Evolutionary conservation across 78 protist species (phyloP).

Genomic region (Tieghemostelium lacteum): DNA sequence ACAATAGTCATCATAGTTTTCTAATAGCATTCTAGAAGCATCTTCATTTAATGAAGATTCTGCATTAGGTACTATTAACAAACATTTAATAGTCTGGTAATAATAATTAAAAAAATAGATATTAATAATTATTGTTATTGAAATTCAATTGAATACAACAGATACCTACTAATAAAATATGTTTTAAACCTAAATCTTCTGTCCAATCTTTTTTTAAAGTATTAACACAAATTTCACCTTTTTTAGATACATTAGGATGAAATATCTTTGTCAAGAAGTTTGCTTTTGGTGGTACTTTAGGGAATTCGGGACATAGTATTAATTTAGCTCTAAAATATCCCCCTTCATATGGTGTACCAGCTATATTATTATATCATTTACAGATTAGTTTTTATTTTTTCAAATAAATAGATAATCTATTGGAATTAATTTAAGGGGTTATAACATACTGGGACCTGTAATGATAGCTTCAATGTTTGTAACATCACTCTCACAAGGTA

Average conservation of each 20-base stretch:
- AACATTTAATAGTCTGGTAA: constrained; percentile 92
- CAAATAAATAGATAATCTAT: background rate
- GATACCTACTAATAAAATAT: constrained; percentile 88
- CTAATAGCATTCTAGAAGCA: constrained; percentile 96
- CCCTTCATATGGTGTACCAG: constrained; percentile 98
- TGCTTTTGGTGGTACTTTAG: constrained; percentile 97
- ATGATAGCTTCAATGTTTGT: constrained; percentile 90
- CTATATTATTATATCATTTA: constrained; percentile 30
- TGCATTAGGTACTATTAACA: constrained; percentile 98
- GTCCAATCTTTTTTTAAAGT: constrained; percentile 98
- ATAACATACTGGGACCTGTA: constrained; percentile 90
- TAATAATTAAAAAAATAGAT: background rate
- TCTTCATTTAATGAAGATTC: constrained; percentile 99
- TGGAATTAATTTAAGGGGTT: background rate
- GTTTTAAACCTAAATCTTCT: constrained; percentile 89
- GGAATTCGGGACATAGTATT: constrained; percentile 90
- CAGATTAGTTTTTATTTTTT: background rate
- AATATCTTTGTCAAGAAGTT: constrained; percentile 96
- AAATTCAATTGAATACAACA: background rate
- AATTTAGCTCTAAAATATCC: constrained; percentile 93
- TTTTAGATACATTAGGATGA: constrained; percentile 97
- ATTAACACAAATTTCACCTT: constrained; percentile 99
- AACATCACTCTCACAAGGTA: constrained; percentile 87
- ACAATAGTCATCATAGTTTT: constrained; percentile 91
- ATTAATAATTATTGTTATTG: background rate